Evolutionary conservation across 805 yeast genomes (phyloP).

Genomic region (Sugiyamaella mastotermitis): DNA sequence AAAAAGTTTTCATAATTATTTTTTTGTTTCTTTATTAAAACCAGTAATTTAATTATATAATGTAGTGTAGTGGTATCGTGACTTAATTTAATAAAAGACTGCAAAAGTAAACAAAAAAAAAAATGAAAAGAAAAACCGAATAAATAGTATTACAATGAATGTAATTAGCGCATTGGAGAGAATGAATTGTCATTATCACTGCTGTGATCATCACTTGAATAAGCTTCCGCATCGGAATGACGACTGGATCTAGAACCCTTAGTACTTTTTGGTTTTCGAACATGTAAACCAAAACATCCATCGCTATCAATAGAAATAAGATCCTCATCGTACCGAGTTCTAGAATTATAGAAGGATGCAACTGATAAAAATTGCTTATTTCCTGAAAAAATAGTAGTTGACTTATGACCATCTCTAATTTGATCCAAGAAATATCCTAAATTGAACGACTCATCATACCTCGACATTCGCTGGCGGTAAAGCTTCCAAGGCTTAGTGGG

Average conservation of each 20-base stretch:
- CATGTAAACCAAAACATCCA: constrained; percentile 31
- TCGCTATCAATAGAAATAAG: constrained; percentile 27
- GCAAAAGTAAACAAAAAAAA: no score
- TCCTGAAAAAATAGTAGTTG: constrained; percentile 24
- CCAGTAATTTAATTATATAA: background rate
- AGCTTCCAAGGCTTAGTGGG: constrained; percentile 23
- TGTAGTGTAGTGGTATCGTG: constrained; percentile 1
- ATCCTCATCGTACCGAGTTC: constrained; percentile 1
- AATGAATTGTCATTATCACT: constrained; percentile 11
- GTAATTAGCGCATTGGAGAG: no score
- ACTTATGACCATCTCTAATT: constrained; percentile 11
- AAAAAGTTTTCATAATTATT: background rate
- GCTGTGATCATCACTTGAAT: constrained; percentile 9
- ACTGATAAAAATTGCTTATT: constrained; percentile 25
- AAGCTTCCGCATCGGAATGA: constrained; percentile 6
- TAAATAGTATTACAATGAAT: no score
- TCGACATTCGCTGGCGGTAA: constrained; percentile 24
- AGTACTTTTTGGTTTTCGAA: constrained; percentile 7
- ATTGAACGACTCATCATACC: constrained; percentile 14
- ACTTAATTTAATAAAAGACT: no score
- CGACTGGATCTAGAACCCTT: constrained; percentile 1
- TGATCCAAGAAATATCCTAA: constrained; percentile 22
- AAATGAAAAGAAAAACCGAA: no score
- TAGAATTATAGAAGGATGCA: constrained; percentile 10
- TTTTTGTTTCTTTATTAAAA: constrained; percentile 1